A percentile compares a stretch with the other conserved stretches of the same genome.
These are phyloP conservation scores for Sporothrix mexicana DNA, from an alignment of 2,329 filamentous ascomycete genomes.

Conservation along the genomic window DNA sequence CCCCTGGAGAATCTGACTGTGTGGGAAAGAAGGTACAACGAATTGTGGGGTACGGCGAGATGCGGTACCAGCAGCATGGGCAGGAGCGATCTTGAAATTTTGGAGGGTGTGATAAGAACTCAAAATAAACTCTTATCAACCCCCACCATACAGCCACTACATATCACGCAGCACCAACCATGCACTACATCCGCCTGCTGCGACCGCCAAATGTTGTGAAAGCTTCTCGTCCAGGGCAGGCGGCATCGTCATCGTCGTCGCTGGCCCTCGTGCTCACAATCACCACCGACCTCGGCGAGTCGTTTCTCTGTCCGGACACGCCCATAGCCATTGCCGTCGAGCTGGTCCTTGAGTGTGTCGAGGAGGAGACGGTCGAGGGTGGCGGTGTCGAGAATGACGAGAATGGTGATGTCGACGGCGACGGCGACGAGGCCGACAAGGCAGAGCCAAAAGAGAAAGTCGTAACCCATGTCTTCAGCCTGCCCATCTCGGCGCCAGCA, in stretches of 20 bases:
- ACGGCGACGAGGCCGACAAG: neutral
- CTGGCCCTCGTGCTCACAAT: constrained; percentile 59
- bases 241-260: constrained; percentile 34
- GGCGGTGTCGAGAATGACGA: neutral
- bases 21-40: neutral
- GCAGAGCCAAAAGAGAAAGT: neutral
- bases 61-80: constrained; percentile 23
- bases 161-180: constrained; percentile 40
- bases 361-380: neutral
- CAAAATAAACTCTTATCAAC: neutral
- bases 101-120: neutral
- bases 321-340: constrained; percentile 52
- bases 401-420: neutral
- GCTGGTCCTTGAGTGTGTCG: constrained; percentile 33
- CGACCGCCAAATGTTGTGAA: constrained; percentile 51
- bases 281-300: constrained; percentile 63
- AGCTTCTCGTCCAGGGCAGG: constrained; percentile 11
- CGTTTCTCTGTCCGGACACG: constrained; percentile 55
- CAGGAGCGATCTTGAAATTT: constrained; percentile 8
- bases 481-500: neutral
- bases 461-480: constrained; percentile 24
- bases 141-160: neutral
- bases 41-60: constrained; percentile 22
- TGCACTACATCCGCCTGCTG: constrained; percentile 65
- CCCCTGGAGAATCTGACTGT: neutral